Conservation (phyloP, 192 early-diverging fungal species). For the Entrophospora sp. region DNA sequence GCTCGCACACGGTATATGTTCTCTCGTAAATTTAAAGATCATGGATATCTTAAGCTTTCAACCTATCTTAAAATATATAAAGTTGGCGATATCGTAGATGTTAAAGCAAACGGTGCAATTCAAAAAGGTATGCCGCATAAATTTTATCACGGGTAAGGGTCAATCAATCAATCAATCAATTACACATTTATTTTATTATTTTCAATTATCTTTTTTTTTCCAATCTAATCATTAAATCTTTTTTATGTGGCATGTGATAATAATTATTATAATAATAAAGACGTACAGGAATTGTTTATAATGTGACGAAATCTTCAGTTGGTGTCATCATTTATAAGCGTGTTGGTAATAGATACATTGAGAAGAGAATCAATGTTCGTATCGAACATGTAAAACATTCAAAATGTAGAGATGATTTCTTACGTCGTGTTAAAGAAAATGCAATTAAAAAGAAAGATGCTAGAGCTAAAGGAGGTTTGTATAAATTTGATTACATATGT, state of each 20-base stretch:
- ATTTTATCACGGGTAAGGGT: slow-evolving; percentile 99
- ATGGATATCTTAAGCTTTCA: slow-evolving; percentile 86
- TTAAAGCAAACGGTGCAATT: slow-evolving; percentile 96
- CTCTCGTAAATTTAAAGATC: slow-evolving; percentile 90
- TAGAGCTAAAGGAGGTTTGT: slow-evolving; percentile 62
- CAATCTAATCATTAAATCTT: too few relatives aligned
- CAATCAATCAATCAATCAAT: too few relatives aligned
- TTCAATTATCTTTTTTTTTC: too few relatives aligned
- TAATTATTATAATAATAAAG: too few relatives aligned
- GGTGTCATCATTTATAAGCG: slow-evolving; percentile 98
- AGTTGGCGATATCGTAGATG: slow-evolving; percentile 98
- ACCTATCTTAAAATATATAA: slow-evolving; percentile 98
- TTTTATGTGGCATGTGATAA: too few relatives aligned
- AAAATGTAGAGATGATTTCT: slow-evolving; percentile 96
- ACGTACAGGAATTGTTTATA: slow-evolving; percentile 97
- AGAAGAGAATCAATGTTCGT: slow-evolving; percentile 97
- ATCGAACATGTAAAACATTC: slow-evolving; percentile 99
- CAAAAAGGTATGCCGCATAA: slow-evolving; percentile 99
- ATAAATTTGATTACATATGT: slow-evolving; percentile 6
- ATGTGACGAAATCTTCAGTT: slow-evolving; percentile 98
- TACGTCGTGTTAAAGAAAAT: slow-evolving; percentile 94
- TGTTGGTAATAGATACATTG: slow-evolving; percentile 94
- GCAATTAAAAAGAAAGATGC: slow-evolving; percentile 74
- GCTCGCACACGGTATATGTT: slow-evolving; percentile 98
- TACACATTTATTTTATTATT: too few relatives aligned